Percentiles rank a stretch among this genome's conserved stretches.
phyloP scores from a whole-genome alignment of 176 grass and related monocot species.

The Aegilops bicornis region DNA sequence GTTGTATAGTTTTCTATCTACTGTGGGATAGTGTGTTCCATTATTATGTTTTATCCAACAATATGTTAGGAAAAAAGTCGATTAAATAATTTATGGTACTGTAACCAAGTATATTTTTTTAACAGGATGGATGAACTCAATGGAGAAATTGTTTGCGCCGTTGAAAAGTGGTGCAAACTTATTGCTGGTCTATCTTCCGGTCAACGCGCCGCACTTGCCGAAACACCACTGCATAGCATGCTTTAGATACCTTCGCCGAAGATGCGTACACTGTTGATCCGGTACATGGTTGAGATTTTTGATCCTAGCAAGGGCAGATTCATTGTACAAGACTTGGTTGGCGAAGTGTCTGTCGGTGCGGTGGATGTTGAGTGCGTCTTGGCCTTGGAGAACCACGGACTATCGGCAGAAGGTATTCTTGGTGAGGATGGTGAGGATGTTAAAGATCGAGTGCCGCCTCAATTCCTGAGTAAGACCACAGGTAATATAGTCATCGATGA shows the following conservation, averaged over 20 bases:
- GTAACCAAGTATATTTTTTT: background rate
- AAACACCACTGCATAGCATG: background rate
- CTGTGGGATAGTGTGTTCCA: background rate
- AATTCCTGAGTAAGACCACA: background rate
- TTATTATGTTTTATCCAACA: no score
- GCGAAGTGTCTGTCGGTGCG: background rate
- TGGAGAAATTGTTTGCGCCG: no score
- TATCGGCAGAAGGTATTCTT: background rate
- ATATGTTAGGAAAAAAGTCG: no score
- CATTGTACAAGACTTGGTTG: background rate
- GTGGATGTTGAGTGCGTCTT: background rate
- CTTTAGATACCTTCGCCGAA: background rate
- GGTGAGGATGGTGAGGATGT: background rate
- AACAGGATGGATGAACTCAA: background rate
- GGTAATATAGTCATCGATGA: background rate
- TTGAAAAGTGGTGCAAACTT: background rate
- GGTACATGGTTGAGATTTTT: background rate
- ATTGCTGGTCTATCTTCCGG: background rate
- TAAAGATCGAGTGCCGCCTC: background rate
- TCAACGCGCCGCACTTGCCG: background rate
- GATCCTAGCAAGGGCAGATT: background rate
- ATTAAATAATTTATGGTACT: no score
- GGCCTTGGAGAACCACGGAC: background rate
- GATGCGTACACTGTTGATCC: background rate
- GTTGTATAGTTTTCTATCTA: background rate